Evolutionary conservation across 306 rosid genomes (phyloP).

Genomic region (Sicyos edulis): DNA sequence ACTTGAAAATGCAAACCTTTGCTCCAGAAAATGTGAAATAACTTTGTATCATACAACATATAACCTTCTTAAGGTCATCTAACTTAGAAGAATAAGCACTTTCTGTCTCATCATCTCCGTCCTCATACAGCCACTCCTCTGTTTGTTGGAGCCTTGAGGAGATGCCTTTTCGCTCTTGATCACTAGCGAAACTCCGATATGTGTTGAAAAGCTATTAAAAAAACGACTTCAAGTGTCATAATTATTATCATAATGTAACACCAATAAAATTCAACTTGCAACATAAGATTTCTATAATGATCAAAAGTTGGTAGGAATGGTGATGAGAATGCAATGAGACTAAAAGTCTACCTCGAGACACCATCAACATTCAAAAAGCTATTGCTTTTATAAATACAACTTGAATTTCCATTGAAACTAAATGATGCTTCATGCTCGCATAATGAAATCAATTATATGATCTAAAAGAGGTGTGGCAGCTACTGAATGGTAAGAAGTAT

Average conservation of each 20-base stretch:
- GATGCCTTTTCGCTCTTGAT: constrained; percentile 60
- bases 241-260: background rate
- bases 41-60: background rate
- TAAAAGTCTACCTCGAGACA: background rate
- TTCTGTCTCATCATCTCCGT: constrained; percentile 83
- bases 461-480: background rate
- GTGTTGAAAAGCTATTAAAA: constrained; percentile 60
- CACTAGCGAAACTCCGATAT: constrained; percentile 76
- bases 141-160: constrained; percentile 77
- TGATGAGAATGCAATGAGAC: background rate
- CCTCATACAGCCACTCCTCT: constrained; percentile 86
- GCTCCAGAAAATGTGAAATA: constrained; percentile 9
- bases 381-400: background rate
- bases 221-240: background rate
- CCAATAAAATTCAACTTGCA: background rate
- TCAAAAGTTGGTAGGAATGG: background rate
- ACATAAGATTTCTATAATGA: background rate
- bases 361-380: background rate
- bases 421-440: background rate
- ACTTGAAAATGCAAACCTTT: background rate
- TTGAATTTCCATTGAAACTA: background rate
- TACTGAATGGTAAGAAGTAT: background rate
- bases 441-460: background rate
- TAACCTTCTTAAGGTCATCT: constrained; percentile 69
- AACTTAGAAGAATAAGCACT: constrained; percentile 63